These are phyloP conservation scores for Acacia acuminata DNA, from an alignment of 306 rosid species.

Conservation along the genomic window DNA sequence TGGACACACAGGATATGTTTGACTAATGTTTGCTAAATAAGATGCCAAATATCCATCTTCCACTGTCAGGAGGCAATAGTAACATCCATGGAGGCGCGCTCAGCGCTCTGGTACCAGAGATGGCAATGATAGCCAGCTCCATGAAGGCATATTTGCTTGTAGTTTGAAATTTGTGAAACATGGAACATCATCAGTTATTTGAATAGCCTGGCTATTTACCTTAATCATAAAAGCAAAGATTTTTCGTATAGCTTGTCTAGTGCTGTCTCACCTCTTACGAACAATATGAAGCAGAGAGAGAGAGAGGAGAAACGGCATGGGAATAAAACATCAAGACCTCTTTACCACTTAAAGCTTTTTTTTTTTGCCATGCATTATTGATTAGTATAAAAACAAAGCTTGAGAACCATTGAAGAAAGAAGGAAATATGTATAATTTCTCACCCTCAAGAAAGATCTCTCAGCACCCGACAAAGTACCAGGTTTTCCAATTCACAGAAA, in stretches of 20 bases:
- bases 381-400: neutral
- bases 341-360: neutral
- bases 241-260: neutral
- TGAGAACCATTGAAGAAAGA: neutral
- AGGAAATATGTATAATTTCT: neutral
- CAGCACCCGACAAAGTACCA: conserved; percentile 7
- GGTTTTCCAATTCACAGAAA: neutral
- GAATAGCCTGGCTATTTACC: neutral
- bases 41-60: conserved; percentile 5
- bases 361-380: neutral
- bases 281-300: neutral
- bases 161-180: neutral
- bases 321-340: conserved; percentile 16
- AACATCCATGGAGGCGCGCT: neutral
- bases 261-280: neutral
- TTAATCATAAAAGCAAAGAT: neutral
- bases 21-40: neutral
- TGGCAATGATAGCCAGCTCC: neutral
- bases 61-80: neutral
- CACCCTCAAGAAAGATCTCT: neutral
- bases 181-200: neutral
- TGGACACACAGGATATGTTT: neutral
- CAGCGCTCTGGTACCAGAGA: neutral
- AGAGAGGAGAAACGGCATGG: neutral
- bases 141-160: neutral